phyloP scores from a whole-genome alignment of 306 rosid genomes.

The Quercus parvula region DNA sequence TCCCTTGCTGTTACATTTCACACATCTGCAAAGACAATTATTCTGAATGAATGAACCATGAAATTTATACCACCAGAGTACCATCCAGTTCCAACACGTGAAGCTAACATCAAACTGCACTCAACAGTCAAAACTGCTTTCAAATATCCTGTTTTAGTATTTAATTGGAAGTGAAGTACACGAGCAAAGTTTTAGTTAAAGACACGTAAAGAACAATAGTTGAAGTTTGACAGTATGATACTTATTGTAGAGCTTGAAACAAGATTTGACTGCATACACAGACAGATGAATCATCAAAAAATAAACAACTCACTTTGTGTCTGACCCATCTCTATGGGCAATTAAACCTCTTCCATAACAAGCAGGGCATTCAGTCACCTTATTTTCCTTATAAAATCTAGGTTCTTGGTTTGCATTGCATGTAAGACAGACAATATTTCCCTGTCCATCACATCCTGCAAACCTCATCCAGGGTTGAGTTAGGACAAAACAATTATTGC shows the following conservation, averaged over 20 bases:
- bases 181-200: neutral
- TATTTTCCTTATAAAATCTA: conserved; percentile 75
- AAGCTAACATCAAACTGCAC: conserved; percentile 3
- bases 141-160: neutral
- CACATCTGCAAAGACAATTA: conserved; percentile 65
- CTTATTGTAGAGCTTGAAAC: neutral
- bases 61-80: conserved; percentile 11
- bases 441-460: conserved; percentile 84
- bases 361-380: conserved; percentile 60
- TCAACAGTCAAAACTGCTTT: conserved; percentile 12
- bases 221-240: neutral
- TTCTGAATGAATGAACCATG: conserved; percentile 1
- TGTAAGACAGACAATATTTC: conserved; percentile 46
- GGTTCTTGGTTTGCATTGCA: conserved; percentile 79
- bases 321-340: conserved; percentile 96
- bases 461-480: conserved; percentile 14
- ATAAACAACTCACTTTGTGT: conserved; percentile 57
- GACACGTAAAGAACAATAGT: neutral
- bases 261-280: conserved; percentile 4
- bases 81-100: neutral
- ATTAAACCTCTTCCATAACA: conserved; percentile 92
- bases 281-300: neutral
- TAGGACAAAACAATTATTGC: neutral
- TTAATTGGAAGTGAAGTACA: neutral
- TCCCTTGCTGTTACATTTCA: conserved; percentile 77